Conservation (phyloP, 2,329 filamentous ascomycete genomes). For the Zasmidium cellare region DNA sequence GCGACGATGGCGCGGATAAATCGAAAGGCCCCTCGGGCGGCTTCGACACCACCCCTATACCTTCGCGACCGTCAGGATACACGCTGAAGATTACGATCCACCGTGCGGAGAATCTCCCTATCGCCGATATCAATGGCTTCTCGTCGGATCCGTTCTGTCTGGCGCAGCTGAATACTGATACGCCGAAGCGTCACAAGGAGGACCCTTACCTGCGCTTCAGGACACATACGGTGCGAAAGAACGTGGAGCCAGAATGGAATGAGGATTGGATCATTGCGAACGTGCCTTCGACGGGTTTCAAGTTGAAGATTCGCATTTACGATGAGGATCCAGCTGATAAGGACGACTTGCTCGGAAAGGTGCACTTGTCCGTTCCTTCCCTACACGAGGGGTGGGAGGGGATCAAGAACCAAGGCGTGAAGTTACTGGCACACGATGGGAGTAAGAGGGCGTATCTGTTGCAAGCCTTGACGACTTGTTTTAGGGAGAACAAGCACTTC, state of each 20-base stretch:
- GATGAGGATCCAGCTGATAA: conserved; percentile 87
- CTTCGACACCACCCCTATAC: conserved; percentile 76
- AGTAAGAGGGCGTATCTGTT: conserved; percentile 84
- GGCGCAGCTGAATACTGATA: conserved; percentile 69
- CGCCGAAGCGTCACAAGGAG: conserved; percentile 80
- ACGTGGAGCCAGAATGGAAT: conserved; percentile 77
- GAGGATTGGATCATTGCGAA: conserved; percentile 87
- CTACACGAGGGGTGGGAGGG: conserved; percentile 69
- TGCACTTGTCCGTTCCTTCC: conserved; percentile 64
- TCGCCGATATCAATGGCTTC: conserved; percentile 73
- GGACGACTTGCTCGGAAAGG: conserved; percentile 85
- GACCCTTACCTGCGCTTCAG: conserved; percentile 74
- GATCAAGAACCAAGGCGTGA: conserved; percentile 63
- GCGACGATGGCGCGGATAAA: conserved; percentile 11
- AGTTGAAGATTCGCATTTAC: conserved; percentile 80
- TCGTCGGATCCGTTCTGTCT: conserved; percentile 82
- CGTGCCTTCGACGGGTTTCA: conserved; percentile 76
- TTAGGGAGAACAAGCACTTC: conserved; percentile 64
- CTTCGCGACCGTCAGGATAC: conserved; percentile 69
- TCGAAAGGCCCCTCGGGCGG: conserved; percentile 64
- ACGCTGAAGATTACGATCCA: conserved; percentile 85
- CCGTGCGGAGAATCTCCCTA: conserved; percentile 75
- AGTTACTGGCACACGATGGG: conserved; percentile 78
- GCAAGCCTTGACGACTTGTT: conserved; percentile 65
- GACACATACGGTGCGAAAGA: conserved; percentile 72